Percentiles rank a stretch among this genome's conserved stretches.
These are phyloP conservation scores for Danielia reshetovae DNA, from an alignment of 805 yeast genomes.

Conservation along the genomic window DNA sequence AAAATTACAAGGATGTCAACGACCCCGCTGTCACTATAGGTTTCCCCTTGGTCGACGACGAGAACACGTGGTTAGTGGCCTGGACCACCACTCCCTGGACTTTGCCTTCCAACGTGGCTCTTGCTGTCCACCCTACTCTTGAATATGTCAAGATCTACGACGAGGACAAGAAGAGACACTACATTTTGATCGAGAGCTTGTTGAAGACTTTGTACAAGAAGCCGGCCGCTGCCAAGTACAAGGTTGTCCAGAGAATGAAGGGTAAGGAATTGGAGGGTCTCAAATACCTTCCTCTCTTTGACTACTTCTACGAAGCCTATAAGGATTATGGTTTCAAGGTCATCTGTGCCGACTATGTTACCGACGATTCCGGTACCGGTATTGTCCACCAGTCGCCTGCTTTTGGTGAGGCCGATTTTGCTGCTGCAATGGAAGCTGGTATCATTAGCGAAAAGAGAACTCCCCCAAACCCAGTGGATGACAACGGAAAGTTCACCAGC, in stretches of 20 bases:
- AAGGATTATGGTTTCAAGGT: constrained; percentile 79
- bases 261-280: constrained; percentile 80
- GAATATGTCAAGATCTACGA: constrained; percentile 92
- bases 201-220: constrained; percentile 86
- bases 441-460: constrained; percentile 61
- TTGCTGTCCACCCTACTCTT: constrained; percentile 86
- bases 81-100: constrained; percentile 99
- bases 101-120: constrained; percentile 86
- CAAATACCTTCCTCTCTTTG: constrained; percentile 79
- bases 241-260: constrained; percentile 71
- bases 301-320: constrained; percentile 73
- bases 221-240: constrained; percentile 85
- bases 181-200: constrained; percentile 79
- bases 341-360: constrained; percentile 77
- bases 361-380: constrained; percentile 97
- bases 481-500: constrained; percentile 75
- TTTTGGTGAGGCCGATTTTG: constrained; percentile 98
- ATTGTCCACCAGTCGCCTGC: constrained; percentile 98
- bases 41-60: constrained; percentile 77
- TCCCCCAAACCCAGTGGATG: constrained; percentile 96
- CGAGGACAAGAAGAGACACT: constrained; percentile 78
- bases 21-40: constrained; percentile 96
- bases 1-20: constrained; percentile 92
- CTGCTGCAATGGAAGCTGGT: constrained; percentile 72
- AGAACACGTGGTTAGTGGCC: constrained; percentile 81